Evolutionary conservation across 2,329 filamentous ascomycete genomes (phyloP), one percentile per base, ranked within the genome.

Genomic region (Trichoderma harzianum): DNA sequence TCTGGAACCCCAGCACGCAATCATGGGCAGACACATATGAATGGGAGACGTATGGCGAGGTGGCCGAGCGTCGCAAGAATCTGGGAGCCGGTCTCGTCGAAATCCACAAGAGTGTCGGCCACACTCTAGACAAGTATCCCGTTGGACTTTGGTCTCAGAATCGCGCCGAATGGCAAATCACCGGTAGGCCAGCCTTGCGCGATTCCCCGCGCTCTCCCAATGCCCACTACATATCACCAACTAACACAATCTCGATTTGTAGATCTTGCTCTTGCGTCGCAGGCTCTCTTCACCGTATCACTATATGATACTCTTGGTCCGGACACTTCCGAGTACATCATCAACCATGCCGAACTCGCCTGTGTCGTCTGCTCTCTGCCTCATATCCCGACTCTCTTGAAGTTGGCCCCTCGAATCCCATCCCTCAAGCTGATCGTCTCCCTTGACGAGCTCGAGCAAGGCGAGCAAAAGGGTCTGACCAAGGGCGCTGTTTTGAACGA

Each of bases 221-320:
- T 14, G 18, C 12, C 11, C 16, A 64, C 36, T 55, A n/a, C 28
- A 58, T 24, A 55, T 26, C 16, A 5, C 18, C 26, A 21, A 61
- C 34, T 36, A 60, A 64, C n/a, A 28, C 28, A 36, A 58, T 36
- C 21, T 28, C 34, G 12, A 8, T 26, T 43, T 24, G 3, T 72
- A 93, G 95, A 98, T 85, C 84, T 98, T 78, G 96, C 90, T 51
- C 91, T 93, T 79, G 90, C 93, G 83, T 96, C 94, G 14, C 96
- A 98, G 82, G 89, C 92, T 8, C 89, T 98, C 34, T 98, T 88
- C 83, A 93, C 92, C 26, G 94, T 99, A 70, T 97, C 95, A 6
- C 91, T 99, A 65, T 99, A 99, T 85, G 96, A 98, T 82, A 98
- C 95, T 14, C 89, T 99, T 6, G 95, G 95, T 11, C 92, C 95